Evolutionary conservation across 73 alveolate genomes (phyloP).

Genomic region (Diophrys sp.): DNA sequence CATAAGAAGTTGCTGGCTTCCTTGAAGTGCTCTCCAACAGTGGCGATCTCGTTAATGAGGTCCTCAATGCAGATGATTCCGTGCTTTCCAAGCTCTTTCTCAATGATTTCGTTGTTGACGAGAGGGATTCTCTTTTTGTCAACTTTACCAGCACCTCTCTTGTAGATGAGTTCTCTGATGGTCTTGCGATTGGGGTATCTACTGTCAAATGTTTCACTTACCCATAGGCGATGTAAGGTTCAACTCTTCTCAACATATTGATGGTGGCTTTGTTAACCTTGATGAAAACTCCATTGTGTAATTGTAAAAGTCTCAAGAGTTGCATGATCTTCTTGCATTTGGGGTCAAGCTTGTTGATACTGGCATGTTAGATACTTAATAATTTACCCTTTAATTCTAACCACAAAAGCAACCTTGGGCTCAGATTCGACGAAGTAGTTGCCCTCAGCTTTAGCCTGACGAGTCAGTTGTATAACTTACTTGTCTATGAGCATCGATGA

Average conservation of each 20-base stretch:
- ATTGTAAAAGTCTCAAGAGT: conserved; percentile 87
- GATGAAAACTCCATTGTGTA: conserved; percentile 90
- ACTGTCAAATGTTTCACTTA: not conserved
- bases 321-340: conserved; percentile 77
- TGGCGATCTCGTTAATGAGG: conserved; percentile 91
- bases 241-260: conserved; percentile 87
- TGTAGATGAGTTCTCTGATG: conserved; percentile 85
- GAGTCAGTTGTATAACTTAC: not conserved
- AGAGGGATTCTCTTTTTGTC: conserved; percentile 90
- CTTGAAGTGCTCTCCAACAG: conserved; percentile 92
- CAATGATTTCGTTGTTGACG: conserved; percentile 86
- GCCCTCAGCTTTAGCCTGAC: conserved; percentile 75
- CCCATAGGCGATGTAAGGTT: conserved; percentile 89
- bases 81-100: conserved; percentile 83
- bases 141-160: conserved; percentile 94
- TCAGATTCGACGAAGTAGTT: conserved; percentile 84
- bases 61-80: conserved; percentile 95
- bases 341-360: conserved; percentile 87
- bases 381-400: conserved; percentile 74
- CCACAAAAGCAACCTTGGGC: conserved; percentile 77
- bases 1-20: conserved; percentile 94
- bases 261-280: conserved; percentile 90
- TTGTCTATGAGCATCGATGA: conserved; percentile 72
- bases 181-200: conserved; percentile 82
- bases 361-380: conserved; percentile 1